Base-by-base conservation (phyloP, 139 green algal species). In the Mesotaenium endlicherianum region DNA sequence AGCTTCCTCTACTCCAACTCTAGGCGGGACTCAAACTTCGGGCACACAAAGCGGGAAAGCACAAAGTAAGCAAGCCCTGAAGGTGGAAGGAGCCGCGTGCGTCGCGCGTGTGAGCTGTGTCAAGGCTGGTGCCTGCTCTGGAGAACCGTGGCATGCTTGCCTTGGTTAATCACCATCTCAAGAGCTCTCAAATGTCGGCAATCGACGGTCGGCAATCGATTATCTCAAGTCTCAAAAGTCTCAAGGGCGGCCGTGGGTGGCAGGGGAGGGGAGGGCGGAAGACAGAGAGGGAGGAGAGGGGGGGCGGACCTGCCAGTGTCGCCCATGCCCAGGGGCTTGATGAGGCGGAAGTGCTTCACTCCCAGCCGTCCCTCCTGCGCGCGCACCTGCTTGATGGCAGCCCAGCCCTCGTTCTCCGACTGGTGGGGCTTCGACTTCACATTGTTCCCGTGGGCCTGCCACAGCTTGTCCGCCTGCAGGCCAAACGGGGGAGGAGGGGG, bases 381-480 rank as follows among this genome's bases (percentile, higher is more conserved):
- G 8, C 60, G 60, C 11, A 72, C 60, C 60, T 72, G 41, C 43
- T 72, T 72, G 8, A 72, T 14, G 11, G 60, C 60, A 47, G 60
- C 60, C 60, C 60, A 72, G 60, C 36, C 60, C 5, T 36, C 36
- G 11, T 72, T 38, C 60, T 72, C 60, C 36, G 41, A 72, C 8
- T 38, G 60, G 11, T 72, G 60, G 6, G 60, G 60, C 11, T 72
- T 72, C 5, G 60, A 38, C 8, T 40, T 6, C 11, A 72, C 60
- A 8, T 8, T 8, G 8, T 72, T 72, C 36, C 60, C 43, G 60
- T 72, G 60, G 60, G 43, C 43, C 8, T 36, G 41, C 60, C 60
- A 72, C 11, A 47, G 60, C 60, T 72, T 72, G 36, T 72, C 60
- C 41, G 60, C 43, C 60, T 72, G 60, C 60, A 72, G 6, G 43